Percentiles rank a stretch among this genome's conserved stretches.
These are phyloP conservation scores for Termitomyces sp. DNA, from an alignment of 768 basidiomycete species.

Conservation along the genomic window DNA sequence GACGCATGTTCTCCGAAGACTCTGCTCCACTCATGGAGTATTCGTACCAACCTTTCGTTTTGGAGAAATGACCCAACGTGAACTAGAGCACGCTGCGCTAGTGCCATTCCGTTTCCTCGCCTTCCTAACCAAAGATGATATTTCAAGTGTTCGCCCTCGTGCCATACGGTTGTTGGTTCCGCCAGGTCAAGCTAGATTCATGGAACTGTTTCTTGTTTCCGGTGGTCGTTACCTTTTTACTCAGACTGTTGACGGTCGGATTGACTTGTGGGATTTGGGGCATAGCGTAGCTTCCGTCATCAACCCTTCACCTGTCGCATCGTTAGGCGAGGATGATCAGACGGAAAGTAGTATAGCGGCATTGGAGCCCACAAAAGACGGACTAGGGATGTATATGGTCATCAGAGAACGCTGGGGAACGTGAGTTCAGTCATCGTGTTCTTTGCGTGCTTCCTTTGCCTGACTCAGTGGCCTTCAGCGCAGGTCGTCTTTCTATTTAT, in stretches of 20 bases:
- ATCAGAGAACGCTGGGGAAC: constrained; percentile 3
- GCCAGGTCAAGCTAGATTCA: constrained; percentile 1
- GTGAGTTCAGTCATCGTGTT: not conserved
- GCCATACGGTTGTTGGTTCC: constrained; percentile 3
- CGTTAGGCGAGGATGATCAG: constrained; percentile 6
- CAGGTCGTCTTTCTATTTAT: constrained; percentile 1
- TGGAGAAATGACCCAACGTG: constrained; percentile 3
- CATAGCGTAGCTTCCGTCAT: not conserved
- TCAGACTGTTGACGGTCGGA: constrained; percentile 4
- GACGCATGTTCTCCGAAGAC: constrained; percentile 1
- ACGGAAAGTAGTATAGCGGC: constrained; percentile 5
- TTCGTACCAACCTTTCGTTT: constrained; percentile 4
- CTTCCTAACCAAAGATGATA: not conserved
- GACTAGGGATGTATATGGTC: constrained; percentile 3
- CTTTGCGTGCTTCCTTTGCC: not conserved
- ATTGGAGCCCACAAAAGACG: constrained; percentile 5
- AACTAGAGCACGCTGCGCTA: constrained; percentile 4
- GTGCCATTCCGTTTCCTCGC: constrained; percentile 3
- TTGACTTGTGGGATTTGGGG: constrained; percentile 11
- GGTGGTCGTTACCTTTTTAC: constrained; percentile 12
- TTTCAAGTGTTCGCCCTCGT: not conserved
- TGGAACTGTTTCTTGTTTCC: constrained; percentile 5
- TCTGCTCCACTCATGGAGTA: constrained; percentile 6
- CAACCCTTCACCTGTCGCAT: constrained; percentile 1
- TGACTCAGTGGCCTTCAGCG: not conserved